Conservation (phyloP, 108 stramenopile species). For the Pseudonitzschia multiseries region DNA sequence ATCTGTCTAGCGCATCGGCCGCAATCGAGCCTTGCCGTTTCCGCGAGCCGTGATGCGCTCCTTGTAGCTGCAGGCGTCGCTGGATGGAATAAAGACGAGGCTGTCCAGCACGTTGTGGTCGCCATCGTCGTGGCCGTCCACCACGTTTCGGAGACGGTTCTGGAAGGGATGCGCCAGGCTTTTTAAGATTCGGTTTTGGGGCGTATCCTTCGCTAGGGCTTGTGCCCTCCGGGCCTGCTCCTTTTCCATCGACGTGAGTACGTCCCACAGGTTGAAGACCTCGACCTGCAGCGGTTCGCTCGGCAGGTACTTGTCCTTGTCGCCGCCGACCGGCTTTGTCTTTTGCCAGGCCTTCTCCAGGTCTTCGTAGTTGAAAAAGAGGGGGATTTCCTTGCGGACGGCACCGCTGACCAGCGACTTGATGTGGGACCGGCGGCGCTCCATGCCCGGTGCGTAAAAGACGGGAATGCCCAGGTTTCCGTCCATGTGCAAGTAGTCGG, state of each 20-base stretch:
- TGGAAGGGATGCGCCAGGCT: slow-evolving; percentile 5
- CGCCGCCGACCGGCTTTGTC: slow-evolving; percentile 34
- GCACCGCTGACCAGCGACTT: slow-evolving; percentile 48
- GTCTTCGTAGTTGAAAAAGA: slow-evolving; percentile 88
- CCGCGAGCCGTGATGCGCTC: slow-evolving; percentile 61
- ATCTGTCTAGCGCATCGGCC: slow-evolving; percentile 61
- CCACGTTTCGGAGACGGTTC: not conserved
- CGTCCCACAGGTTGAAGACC: slow-evolving; percentile 81
- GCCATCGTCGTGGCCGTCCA: not conserved
- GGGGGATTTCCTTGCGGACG: slow-evolving; percentile 46
- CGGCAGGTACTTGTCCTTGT: slow-evolving; percentile 37
- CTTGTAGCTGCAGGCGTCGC: slow-evolving; percentile 62
- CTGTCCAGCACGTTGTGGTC: slow-evolving; percentile 27
- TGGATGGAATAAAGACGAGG: slow-evolving; percentile 70
- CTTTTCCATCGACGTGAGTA: slow-evolving; percentile 74
- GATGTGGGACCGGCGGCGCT: slow-evolving; percentile 38
- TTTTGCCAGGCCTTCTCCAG: slow-evolving; percentile 64
- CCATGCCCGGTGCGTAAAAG: slow-evolving; percentile 66
- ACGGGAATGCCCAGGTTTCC: slow-evolving; percentile 78
- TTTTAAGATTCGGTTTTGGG: not conserved
- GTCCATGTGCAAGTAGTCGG: slow-evolving; percentile 68
- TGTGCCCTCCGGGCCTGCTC: slow-evolving; percentile 10
- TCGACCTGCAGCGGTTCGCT: slow-evolving; percentile 57
- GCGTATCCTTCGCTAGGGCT: not conserved
- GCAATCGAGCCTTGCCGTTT: slow-evolving; percentile 70